phyloP scores from a whole-genome alignment of 768 basidiomycete species.

The Pisolithus microcarpus region DNA sequence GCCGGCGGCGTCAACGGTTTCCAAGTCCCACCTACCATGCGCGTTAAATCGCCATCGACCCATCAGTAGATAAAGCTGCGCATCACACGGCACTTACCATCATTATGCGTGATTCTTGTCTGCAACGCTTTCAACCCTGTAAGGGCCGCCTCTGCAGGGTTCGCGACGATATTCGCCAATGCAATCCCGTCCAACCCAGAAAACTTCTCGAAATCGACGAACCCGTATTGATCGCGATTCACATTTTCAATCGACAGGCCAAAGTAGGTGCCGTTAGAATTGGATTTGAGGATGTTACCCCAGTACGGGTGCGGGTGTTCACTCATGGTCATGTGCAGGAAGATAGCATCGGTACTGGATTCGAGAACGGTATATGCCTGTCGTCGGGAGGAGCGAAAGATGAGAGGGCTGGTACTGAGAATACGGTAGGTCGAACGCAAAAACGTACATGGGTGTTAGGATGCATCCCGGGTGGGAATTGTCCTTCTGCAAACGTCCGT shows the following conservation, averaged over 20 bases:
- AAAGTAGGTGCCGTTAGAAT: constrained; percentile 98
- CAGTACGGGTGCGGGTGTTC: constrained; percentile 66
- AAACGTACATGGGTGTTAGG: constrained; percentile 81
- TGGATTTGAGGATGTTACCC: constrained; percentile 92
- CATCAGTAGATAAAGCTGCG: background rate
- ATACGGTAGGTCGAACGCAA: background rate
- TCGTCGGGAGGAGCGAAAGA: background rate
- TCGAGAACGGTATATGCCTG: constrained; percentile 93
- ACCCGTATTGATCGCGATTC: constrained; percentile 83
- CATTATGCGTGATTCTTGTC: constrained; percentile 91
- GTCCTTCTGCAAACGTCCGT: constrained; percentile 70
- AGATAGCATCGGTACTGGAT: constrained; percentile 87
- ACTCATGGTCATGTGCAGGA: constrained; percentile 94
- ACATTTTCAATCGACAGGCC: constrained; percentile 79
- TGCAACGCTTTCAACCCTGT: constrained; percentile 70
- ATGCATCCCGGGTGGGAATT: constrained; percentile 86
- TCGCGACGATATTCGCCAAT: constrained; percentile 82
- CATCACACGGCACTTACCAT: constrained; percentile 47
- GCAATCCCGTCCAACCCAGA: constrained; percentile 94
- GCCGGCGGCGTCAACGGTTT: constrained; percentile 70
- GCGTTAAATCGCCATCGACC: constrained; percentile 1
- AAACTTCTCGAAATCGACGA: constrained; percentile 97
- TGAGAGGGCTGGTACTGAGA: background rate
- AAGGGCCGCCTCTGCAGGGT: constrained; percentile 66
- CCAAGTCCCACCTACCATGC: constrained; percentile 70